Conservation (phyloP, 2,329 filamentous ascomycete species). For the Cladophialophora immunda region DNA sequence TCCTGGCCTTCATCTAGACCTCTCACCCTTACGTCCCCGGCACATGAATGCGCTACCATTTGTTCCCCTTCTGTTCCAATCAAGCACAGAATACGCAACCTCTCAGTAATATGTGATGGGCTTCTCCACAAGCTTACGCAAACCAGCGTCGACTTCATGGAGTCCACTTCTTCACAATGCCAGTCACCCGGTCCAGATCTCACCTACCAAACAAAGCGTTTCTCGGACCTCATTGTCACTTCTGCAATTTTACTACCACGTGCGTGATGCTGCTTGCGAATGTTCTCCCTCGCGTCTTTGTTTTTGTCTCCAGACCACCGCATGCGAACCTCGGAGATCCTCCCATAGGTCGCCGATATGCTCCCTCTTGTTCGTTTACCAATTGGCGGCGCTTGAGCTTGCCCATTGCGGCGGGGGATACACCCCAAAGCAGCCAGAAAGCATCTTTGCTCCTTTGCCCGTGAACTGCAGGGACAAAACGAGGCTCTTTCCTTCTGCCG, state of each 20-base stretch:
- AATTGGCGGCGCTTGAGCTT: background rate
- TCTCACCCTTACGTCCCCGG: background rate
- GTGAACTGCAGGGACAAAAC: conserved; percentile 23
- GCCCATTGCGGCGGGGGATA: conserved; percentile 26
- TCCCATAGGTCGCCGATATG: conserved; percentile 9
- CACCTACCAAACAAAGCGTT: conserved; percentile 21
- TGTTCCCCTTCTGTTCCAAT: conserved; percentile 6
- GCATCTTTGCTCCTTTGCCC: conserved; percentile 25
- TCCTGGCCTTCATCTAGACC: background rate
- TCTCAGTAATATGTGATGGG: background rate
- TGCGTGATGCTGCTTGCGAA: conserved; percentile 22
- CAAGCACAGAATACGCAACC: background rate
- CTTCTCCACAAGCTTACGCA: conserved; percentile 1
- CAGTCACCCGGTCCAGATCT: conserved; percentile 17
- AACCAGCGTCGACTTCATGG: background rate
- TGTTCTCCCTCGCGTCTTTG: conserved; percentile 15
- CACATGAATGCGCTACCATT: background rate
- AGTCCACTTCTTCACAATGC: background rate
- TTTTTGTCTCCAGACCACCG: conserved; percentile 23
- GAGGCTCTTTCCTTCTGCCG: background rate
- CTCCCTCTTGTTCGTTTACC: background rate
- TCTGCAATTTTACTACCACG: conserved; percentile 22
- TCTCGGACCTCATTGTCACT: conserved; percentile 13
- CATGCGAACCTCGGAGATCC: conserved; percentile 6
- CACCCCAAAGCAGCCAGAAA: conserved; percentile 26